phyloP scores from a whole-genome alignment of 805 yeast species.

The Barnettozyma sucrosica region DNA sequence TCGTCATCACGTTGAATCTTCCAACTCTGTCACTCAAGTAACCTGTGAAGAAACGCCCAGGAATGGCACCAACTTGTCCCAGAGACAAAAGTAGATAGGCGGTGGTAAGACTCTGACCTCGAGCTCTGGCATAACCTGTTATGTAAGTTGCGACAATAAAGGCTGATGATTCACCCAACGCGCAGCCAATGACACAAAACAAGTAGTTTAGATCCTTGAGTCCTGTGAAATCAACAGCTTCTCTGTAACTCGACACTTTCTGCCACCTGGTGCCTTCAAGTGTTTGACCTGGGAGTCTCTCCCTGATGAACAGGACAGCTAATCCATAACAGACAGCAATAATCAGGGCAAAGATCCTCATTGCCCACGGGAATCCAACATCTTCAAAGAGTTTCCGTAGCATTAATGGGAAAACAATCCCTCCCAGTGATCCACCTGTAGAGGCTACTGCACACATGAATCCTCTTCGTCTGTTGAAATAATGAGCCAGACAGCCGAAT shows the following conservation, averaged over 20 bases:
- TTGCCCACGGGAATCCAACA: constrained; percentile 53
- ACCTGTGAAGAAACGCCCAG: constrained; percentile 42
- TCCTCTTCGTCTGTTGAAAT: constrained; percentile 56
- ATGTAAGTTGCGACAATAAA: constrained; percentile 41
- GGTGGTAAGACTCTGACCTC: constrained; percentile 36
- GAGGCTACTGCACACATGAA: constrained; percentile 43
- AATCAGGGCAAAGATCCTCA: constrained; percentile 44
- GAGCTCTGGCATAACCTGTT: constrained; percentile 44
- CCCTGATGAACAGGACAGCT: constrained; percentile 33
- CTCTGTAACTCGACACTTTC: constrained; percentile 23
- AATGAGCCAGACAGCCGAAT: constrained; percentile 56
- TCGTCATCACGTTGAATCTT: constrained; percentile 45
- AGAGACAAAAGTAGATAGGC: constrained; percentile 42
- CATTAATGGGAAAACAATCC: constrained; percentile 47
- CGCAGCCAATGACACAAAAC: constrained; percentile 38
- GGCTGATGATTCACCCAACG: constrained; percentile 41
- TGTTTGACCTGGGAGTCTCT: constrained; percentile 32
- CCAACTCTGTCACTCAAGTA: constrained; percentile 40
- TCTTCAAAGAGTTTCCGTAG: constrained; percentile 39
- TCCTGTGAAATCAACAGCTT: constrained; percentile 31
- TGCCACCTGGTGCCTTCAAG: constrained; percentile 23
- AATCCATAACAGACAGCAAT: constrained; percentile 31
- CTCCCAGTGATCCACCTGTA: constrained; percentile 51
- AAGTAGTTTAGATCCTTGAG: constrained; percentile 40
- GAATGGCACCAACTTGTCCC: constrained; percentile 35